Evolutionary conservation across 345 rosid species (phyloP).

Genomic region (Litchi chinensis): DNA sequence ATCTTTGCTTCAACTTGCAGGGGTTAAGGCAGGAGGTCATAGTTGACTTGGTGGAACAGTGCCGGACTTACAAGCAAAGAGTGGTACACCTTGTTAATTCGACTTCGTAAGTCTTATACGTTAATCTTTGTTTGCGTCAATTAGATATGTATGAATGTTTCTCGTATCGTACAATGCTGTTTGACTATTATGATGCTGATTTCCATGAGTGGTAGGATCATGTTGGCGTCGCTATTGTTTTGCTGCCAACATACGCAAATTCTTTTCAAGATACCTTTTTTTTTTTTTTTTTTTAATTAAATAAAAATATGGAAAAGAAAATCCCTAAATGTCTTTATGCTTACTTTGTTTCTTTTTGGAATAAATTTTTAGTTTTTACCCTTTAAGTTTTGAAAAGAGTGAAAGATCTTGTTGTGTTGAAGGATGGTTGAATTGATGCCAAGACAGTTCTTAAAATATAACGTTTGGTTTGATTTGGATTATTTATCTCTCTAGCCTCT

Average conservation of each 20-base stretch:
- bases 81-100: constrained; percentile 99
- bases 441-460: neutral
- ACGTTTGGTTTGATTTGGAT: neutral
- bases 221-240: neutral
- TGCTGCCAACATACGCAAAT: neutral
- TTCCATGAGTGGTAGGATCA: neutral
- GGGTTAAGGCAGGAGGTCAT: constrained; percentile 96
- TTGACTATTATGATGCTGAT: neutral
- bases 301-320: neutral
- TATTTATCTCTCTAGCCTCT: neutral
- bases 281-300: neutral
- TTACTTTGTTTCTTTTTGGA: too few relatives aligned
- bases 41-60: constrained; percentile 95
- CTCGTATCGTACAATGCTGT: neutral
- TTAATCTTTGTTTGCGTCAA: neutral
- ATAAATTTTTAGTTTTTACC: too few relatives aligned
- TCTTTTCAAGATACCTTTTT: neutral
- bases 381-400: neutral
- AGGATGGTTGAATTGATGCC: neutral
- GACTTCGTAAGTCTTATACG: constrained; percentile 67
- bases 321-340: neutral
- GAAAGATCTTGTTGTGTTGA: neutral
- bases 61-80: constrained; percentile 95
- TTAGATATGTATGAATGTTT: too few relatives aligned
- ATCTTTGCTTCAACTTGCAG: constrained; percentile 43